Percentiles rank a stretch among this genome's conserved stretches.
Evolutionary conservation across 1,284 basidiomycete genomes (phyloP).

Genomic region (Melampsora allii-populina): DNA sequence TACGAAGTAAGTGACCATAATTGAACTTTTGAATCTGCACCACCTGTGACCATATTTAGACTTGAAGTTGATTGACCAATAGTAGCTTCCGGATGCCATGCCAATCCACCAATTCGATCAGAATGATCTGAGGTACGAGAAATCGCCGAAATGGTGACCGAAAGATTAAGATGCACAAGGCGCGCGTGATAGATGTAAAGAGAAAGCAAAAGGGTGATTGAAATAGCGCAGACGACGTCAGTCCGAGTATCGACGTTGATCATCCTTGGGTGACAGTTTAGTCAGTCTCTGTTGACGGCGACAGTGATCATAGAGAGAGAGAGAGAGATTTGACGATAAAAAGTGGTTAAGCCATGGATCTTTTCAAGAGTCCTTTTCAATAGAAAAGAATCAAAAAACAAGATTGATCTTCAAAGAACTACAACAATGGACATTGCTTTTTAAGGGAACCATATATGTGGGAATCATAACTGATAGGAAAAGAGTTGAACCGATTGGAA

Average conservation of each 20-base stretch:
- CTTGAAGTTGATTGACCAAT: slow-evolving; percentile 65
- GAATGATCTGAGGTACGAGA: slow-evolving; percentile 63
- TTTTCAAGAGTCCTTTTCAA: neutral
- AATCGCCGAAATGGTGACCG: neutral
- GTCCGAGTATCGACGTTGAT: slow-evolving; percentile 11
- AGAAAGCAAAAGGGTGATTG: neutral
- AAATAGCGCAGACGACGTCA: slow-evolving; percentile 38
- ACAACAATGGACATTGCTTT: neutral
- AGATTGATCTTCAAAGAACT: neutral
- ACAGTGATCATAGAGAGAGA: neutral
- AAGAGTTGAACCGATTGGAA: neutral
- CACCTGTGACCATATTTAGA: slow-evolving; percentile 87
- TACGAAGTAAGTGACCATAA: slow-evolving; percentile 85
- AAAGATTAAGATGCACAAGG: neutral
- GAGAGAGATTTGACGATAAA: slow-evolving; percentile 15
- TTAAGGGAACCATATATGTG: no score
- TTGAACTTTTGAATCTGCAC: slow-evolving; percentile 77
- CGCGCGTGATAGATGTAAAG: neutral
- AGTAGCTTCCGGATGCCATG: slow-evolving; percentile 95
- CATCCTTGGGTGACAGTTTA: neutral
- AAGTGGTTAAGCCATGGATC: neutral
- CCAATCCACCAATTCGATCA: slow-evolving; percentile 89
- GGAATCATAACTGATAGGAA: neutral
- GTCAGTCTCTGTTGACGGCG: no score
- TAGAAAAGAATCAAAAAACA: neutral